Base-by-base conservation (phyloP, 768 basidiomycete genomes). In the Candolleomyces efflorescens region DNA sequence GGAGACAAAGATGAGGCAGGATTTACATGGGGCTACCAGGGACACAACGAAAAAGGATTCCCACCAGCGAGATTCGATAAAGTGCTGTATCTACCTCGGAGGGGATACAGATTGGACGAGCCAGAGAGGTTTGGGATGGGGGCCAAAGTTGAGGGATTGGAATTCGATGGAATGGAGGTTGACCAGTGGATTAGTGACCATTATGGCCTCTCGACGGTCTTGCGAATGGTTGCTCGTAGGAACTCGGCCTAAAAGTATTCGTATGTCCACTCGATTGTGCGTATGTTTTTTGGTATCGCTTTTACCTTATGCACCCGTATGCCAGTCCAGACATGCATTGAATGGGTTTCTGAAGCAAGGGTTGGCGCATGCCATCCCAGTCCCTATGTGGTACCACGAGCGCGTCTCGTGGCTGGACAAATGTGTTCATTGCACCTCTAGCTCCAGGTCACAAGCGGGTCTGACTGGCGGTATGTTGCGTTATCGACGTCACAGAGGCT, bases 1-100 rank as follows among this genome's bases (percentile, higher is more conserved):
- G 65, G 69, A 2, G 74, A 79, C 36, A 68, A 73, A 1, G 78
- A 79, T 22, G 71, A 77, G 18, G 65, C 68, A 0, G 83, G 82
- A 7, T 71, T 73, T 59, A 91, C 89, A 0, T 91, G 89, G 89
- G 89, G 89, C 4, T 80, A 81, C 59, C 87, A 89, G 66, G 81
- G 84, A 11, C 62, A 55, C 18, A 66, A 67, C 22, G 65, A 61
- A 1, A 63, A 69, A 6, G 66, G 74, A 26, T 82, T 65, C 62
- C 83, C 86, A 0, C 64, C 81, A 0, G 81, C 71, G 3, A 71
- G 89, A 55, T 66, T 90, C 62, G 89, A 91, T 73, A 89, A 84
- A 66, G 70, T 91, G 12, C 68, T 89, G 47, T 89, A 82, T 63
- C 69, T 82, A 32, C 68, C 79, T 7, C 73, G 77, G 13, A 72